Conservation (phyloP, 2,329 filamentous ascomycete species). For the Scopulariopsis brevicaulis region DNA sequence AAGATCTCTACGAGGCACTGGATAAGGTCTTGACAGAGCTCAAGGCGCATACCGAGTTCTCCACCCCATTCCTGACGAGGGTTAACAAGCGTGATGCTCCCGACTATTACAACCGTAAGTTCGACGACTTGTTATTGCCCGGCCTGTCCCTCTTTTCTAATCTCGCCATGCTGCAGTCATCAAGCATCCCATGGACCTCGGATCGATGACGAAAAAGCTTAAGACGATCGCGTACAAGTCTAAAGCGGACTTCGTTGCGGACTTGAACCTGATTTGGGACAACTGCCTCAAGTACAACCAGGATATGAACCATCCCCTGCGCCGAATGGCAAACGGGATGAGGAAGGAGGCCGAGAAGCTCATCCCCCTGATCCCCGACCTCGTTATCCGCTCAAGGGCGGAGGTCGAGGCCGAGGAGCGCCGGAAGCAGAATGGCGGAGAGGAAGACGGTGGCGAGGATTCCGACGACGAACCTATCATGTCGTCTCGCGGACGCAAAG, state of each 20-base stretch:
- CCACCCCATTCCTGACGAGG: slow-evolving; percentile 84
- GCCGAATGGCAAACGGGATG: slow-evolving; percentile 93
- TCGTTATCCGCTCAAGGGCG: slow-evolving; percentile 78
- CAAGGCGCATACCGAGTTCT: slow-evolving; percentile 95
- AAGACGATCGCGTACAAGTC: slow-evolving; percentile 70
- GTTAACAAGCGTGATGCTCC: slow-evolving; percentile 97
- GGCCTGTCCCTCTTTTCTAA: slow-evolving; percentile 11
- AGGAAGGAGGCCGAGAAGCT: slow-evolving; percentile 95
- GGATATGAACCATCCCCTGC: slow-evolving; percentile 73
- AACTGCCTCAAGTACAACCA: slow-evolving; percentile 96
- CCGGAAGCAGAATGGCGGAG: slow-evolving; percentile 74
- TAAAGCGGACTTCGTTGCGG: slow-evolving; percentile 88
- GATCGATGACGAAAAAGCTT: slow-evolving; percentile 96
- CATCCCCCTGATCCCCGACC: slow-evolving; percentile 87
- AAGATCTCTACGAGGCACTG: slow-evolving; percentile 91
- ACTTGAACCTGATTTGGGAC: slow-evolving; percentile 91
- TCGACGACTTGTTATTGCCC: neutral
- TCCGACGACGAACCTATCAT: slow-evolving; percentile 98
- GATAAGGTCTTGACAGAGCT: slow-evolving; percentile 96
- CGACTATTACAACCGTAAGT: slow-evolving; percentile 83
- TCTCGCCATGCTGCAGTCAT: slow-evolving; percentile 50
- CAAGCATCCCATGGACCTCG: slow-evolving; percentile 95
- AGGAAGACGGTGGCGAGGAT: slow-evolving; percentile 75
- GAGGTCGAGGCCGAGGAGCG: slow-evolving; percentile 87
- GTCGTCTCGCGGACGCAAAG: slow-evolving; percentile 77